Evolutionary conservation across 2,329 filamentous ascomycete species (phyloP), one percentile per base, ranked within the genome.

Genomic region (Rasamsonia emersonii): DNA sequence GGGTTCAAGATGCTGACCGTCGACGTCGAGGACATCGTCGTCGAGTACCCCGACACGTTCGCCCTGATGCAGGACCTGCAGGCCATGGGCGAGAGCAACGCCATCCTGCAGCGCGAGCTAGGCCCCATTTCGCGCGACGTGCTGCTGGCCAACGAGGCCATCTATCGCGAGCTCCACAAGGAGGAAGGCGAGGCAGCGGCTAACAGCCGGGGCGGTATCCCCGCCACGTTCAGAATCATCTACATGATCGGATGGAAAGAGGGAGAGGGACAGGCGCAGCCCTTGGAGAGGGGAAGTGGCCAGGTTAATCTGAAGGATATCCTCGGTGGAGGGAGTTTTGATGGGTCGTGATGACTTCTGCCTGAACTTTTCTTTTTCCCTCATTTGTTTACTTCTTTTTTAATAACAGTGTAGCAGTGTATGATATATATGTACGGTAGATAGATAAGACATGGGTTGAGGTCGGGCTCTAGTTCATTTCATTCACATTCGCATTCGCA

Each of bases 171-270:
- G 53, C 62, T 98, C 35, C 86, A 98, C 58, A 88, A 84, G 11
- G 86, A 93, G 49, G 72, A 78, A 25, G 13, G 13, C 4, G 20
- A 16, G 13, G 25, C 27, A 4, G n/a, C 30, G 10, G 25, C 21
- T 16, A 21, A 35, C 18, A 32, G 32, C 7, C 81, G 84, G 74
- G 13, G 51, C 14, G 59, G 62, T 1, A 70, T 91, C 40, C 91
- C 91, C 1, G 91, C 91, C 1, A 98, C 91, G 0, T 98, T 95
- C 54, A 74, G 91, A 45, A 72, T 94, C 46, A 95, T 98, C 40
- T 94, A 91, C 59, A 95, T 96, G 88, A 98, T 98, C 59, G 91
- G 91, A 0, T 98, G 91, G 91, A 93, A 89, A 54, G 83, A 88
- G 44, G 80, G 83, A 2, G 71, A 73, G 18, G 75, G 79, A 32